Conservation (phyloP, 225 moss, liverwort and hornwort species). For the Physcomitrellopsis africana region DNA sequence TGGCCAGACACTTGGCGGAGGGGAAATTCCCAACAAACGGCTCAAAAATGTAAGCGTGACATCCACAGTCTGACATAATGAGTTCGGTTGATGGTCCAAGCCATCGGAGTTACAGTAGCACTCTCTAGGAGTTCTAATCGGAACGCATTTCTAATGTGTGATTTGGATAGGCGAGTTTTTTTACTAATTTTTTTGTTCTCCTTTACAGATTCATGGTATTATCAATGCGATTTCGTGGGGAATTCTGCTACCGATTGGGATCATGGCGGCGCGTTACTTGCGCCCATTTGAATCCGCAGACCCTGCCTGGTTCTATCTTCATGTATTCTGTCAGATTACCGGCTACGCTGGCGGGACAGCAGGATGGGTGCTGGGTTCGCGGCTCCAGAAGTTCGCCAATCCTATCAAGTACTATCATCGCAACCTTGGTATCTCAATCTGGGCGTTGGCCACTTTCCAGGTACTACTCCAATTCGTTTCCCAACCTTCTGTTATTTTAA, state of each 20-base stretch:
- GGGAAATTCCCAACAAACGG: slow-evolving; percentile 29
- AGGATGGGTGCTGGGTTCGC: slow-evolving; percentile 56
- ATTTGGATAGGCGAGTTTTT: neutral
- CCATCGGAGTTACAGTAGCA: too few species aligned
- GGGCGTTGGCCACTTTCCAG: slow-evolving; percentile 67
- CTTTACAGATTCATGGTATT: slow-evolving; percentile 52
- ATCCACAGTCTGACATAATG: too few species aligned
- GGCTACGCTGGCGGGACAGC: slow-evolving; percentile 56
- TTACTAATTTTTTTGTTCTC: neutral
- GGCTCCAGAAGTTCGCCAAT: slow-evolving; percentile 45
- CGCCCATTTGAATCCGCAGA: slow-evolving; percentile 49
- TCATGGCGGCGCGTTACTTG: slow-evolving; percentile 56
- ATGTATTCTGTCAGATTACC: slow-evolving; percentile 41
- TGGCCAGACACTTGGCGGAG: slow-evolving; percentile 35
- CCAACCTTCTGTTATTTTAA: neutral
- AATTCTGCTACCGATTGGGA: slow-evolving; percentile 57
- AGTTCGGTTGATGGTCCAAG: too few species aligned
- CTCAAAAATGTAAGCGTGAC: slow-evolving; percentile 47
- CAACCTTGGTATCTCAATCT: slow-evolving; percentile 59
- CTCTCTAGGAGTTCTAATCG: too few species aligned
- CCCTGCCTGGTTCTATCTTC: slow-evolving; percentile 66
- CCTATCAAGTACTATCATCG: slow-evolving; percentile 52
- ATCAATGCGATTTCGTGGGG: slow-evolving; percentile 59
- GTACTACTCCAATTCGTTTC: slow-evolving; percentile 22
- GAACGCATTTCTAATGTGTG: neutral